Conservation (phyloP, 2,329 filamentous ascomycete genomes). For the Neonectria faginata region DNA sequence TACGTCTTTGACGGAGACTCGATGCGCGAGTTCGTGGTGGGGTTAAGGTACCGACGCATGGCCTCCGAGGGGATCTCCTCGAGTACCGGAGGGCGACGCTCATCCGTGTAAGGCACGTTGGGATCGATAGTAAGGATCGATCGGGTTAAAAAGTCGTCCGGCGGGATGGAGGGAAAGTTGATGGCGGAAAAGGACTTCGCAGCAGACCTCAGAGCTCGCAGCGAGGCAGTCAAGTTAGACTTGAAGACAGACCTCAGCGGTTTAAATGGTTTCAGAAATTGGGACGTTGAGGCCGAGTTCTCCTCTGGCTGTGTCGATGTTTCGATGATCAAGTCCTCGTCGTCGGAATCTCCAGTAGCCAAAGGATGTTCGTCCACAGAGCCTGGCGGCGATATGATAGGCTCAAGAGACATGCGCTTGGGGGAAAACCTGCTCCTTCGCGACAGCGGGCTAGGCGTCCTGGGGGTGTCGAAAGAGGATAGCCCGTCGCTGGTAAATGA, state of each 20-base stretch:
- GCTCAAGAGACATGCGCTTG: conserved; percentile 63
- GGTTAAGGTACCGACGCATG: conserved; percentile 75
- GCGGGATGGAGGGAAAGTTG: conserved; percentile 72
- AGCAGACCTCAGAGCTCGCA: conserved; percentile 72
- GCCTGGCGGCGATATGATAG: conserved; percentile 67
- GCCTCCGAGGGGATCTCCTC: conserved; percentile 75
- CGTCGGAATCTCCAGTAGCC: conserved; percentile 45
- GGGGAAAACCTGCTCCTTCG: conserved; percentile 52
- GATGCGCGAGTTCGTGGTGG: conserved; percentile 60
- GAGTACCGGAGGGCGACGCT: conserved; percentile 71
- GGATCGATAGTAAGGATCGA: conserved; percentile 77
- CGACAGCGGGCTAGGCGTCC: conserved; percentile 51
- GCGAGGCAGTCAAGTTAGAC: conserved; percentile 75
- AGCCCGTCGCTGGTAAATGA: conserved; percentile 64
- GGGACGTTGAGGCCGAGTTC: conserved; percentile 49
- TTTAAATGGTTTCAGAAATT: conserved; percentile 55
- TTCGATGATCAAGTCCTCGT: conserved; percentile 62
- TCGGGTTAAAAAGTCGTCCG: conserved; percentile 74
- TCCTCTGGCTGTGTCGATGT: conserved; percentile 56
- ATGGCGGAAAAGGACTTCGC: conserved; percentile 72
- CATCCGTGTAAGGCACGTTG: conserved; percentile 74
- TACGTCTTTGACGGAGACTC: conserved; percentile 47
- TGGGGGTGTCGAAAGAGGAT: conserved; percentile 63
- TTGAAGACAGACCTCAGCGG: conserved; percentile 72
- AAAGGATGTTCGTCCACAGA: conserved; percentile 64